Base-by-base conservation (phyloP, 1,284 basidiomycete species). In the Melampsora americana region DNA sequence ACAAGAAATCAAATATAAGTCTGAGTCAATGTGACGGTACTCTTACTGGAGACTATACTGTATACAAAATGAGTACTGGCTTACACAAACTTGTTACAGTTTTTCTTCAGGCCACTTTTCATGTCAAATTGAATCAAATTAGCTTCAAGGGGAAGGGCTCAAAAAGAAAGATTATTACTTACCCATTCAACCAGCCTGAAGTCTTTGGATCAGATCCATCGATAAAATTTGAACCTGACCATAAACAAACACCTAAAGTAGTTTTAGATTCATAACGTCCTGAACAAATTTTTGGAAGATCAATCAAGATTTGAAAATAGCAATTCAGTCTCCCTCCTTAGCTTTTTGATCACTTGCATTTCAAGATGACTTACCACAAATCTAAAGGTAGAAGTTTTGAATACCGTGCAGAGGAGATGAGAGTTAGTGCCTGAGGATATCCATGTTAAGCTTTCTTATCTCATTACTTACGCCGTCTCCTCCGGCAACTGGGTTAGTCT, bases 51-150 rank as follows among this genome's bases (percentile, higher is more conserved):
- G 48, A 53, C 14, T 62, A 71, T 7, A 30, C 39, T 30, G 20
- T 12, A 30, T n/a, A 14, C 56, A 56, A 48, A 28, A 6, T n/a
- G 64, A 39, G 1, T 1, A 42, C 39, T 42, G 59, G 18, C 72
- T 74, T 48, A 74, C 72, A 74, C 64, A 44, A 42, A 23, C 42
- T 74, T 74, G 1, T 35, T 20, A 26, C 72, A 74, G 56, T 74
- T 74, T 39, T 65, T 39, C 2, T 44, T 67, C 42, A 42, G 39
- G 12, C 39, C 39, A 12, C 39, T 42, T 42, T 42, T 42, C 12
- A 42, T 42, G 5, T 42, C 12, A 12, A 42, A 42, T 42, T 5
- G 11, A 42, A 42, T 42, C 11, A 12, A 42, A 12, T 42, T 67
- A 44, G 1, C 14, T 7, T 12, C 72, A 66, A 30, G 30, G 9